Evolutionary conservation across 2,329 filamentous ascomycete genomes (phyloP), one percentile per base, ranked within the genome.

Genomic region (Ilyonectria destructans): DNA sequence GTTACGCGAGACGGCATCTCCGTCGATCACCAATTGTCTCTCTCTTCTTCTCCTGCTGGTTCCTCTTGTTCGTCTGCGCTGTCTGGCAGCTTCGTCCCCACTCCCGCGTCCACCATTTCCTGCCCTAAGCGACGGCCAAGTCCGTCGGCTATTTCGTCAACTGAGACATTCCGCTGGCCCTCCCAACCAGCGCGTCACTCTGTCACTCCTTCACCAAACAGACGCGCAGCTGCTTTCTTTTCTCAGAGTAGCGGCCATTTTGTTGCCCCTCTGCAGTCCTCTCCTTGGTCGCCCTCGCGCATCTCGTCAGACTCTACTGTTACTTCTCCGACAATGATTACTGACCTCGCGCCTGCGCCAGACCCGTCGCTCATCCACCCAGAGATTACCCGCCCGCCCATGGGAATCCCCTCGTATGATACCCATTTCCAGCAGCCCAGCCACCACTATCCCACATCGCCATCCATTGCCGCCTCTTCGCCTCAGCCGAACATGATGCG

Each of bases 281-380:
- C 63, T 52, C 48, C 55, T 69, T 62, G 61, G 59, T 57, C 45
- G 13, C 52, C 52, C 23, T 64, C 45, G 40, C 62, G 45, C 58
- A 52, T 65, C 48, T 64, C 59, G 29, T 54, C 46, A 23, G 45
- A 21, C 40, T 61, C 64, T 60, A 33, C 54, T 57, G 29, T 51
- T 52, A 67, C 64, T 67, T 69, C 65, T 66, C 72, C 65, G 45
- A 69, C 61, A 56, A 70, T 69, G 64, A 69, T 76, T 73, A 76
- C 83, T 85, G 76, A 84, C 84, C 75, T 74, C 74, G 54, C 64
- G 57, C 67, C 67, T 67, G 59, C 67, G 71, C 67, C 78, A 89
- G 88, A 90, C 75, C 88, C 87, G 26, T 87, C 87, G 8, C 77
- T 89, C 65, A 88, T 90, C 71, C 86, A 89, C 71, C 84, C 86